Evolutionary conservation across 768 basidiomycete genomes (phyloP).

Genomic region (Pisolithus microcarpus): DNA sequence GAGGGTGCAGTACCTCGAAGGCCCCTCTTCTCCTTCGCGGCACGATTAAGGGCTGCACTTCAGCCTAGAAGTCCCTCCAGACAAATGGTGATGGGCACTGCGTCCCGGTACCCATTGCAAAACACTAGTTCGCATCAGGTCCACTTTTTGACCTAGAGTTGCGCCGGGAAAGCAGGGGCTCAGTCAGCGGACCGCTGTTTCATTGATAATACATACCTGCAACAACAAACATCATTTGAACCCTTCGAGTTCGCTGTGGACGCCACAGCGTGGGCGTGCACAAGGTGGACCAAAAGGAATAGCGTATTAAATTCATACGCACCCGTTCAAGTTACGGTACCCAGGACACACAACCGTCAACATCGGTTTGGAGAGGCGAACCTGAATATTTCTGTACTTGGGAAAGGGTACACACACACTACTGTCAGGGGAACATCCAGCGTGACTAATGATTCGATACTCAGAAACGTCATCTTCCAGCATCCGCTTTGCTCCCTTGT

Average conservation of each 20-base stretch:
- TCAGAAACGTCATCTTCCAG: conserved; percentile 10
- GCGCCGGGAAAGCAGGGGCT: too few species aligned
- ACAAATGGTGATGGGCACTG: too few species aligned
- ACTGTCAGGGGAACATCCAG: neutral
- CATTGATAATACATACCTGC: too few species aligned
- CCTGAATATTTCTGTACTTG: conserved; percentile 24
- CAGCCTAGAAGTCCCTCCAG: too few species aligned
- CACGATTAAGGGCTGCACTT: too few species aligned
- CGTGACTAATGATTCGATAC: neutral
- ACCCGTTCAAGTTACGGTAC: too few species aligned
- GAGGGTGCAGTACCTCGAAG: too few species aligned
- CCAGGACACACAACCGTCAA: neutral
- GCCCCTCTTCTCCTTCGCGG: too few species aligned
- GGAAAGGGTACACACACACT: conserved; percentile 11
- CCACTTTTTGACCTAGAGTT: too few species aligned
- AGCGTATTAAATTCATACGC: neutral
- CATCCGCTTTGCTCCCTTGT: neutral
- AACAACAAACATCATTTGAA: conserved; percentile 4
- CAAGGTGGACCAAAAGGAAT: neutral
- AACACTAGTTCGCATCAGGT: too few species aligned
- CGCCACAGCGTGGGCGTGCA: neutral
- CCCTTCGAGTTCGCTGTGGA: neutral
- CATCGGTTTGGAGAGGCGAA: neutral
- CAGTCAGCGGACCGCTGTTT: too few species aligned
- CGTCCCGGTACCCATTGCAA: too few species aligned